phyloP scores from a whole-genome alignment of 345 rosid species.

The Salix exigua region DNA sequence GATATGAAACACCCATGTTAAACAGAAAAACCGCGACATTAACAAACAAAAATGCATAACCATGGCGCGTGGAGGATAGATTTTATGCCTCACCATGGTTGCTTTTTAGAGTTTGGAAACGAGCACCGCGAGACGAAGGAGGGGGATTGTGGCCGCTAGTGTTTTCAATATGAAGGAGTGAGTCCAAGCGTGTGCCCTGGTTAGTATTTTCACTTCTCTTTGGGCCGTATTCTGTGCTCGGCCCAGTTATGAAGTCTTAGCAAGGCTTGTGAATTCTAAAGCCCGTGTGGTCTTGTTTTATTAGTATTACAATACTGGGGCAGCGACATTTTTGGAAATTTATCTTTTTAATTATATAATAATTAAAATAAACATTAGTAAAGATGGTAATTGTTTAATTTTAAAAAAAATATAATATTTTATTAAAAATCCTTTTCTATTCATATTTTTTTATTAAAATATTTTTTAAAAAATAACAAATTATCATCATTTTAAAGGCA shows the following conservation, averaged over 20 bases:
- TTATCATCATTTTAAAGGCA: too few relatives aligned
- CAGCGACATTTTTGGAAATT: too few relatives aligned
- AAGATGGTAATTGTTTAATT: too few relatives aligned
- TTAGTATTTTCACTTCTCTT: not conserved
- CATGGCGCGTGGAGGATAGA: not conserved
- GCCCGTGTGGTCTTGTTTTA: not conserved
- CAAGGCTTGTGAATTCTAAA: not conserved
- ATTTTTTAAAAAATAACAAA: too few relatives aligned
- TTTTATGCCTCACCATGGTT: constrained; percentile 29
- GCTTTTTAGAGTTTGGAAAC: not conserved
- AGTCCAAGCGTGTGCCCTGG: constrained; percentile 6
- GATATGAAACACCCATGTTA: not conserved
- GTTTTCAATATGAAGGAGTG: not conserved
- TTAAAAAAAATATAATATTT: too few relatives aligned
- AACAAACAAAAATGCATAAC: not conserved
- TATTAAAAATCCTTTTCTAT: too few relatives aligned
- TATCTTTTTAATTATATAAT: too few relatives aligned
- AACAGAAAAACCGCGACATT: not conserved
- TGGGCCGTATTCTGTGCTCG: not conserved
- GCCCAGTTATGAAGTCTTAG: not conserved
- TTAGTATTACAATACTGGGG: too few relatives aligned
- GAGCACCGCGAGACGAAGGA: not conserved
- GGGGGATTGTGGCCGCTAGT: constrained; percentile 28
- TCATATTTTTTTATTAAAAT: too few relatives aligned
- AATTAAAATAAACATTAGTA: too few relatives aligned